Evolutionary conservation across 2,329 filamentous ascomycete species (phyloP).

Genomic region (Phialemoniopsis sp.): DNA sequence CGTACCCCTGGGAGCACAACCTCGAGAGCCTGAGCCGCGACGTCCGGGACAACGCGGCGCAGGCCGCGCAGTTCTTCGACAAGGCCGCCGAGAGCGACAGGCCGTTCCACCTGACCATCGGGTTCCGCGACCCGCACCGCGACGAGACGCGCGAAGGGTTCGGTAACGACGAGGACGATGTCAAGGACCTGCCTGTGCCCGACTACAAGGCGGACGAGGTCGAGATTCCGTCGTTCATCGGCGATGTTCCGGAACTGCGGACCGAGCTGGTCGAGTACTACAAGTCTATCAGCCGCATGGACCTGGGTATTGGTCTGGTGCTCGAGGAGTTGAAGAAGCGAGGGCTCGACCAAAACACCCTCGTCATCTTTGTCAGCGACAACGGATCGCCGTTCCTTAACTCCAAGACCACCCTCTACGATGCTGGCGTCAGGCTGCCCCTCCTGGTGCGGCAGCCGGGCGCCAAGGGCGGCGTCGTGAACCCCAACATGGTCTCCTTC

Average conservation of each 20-base stretch:
- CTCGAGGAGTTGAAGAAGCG: conserved; percentile 23
- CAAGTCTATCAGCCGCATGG: conserved; percentile 32
- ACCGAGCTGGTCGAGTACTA: conserved; percentile 38
- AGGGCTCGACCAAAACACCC: conserved; percentile 27
- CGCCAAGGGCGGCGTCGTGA: conserved; percentile 18
- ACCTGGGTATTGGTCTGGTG: conserved; percentile 34
- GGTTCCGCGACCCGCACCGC: conserved; percentile 41
- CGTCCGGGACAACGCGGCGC: conserved; percentile 32
- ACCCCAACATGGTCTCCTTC: conserved; percentile 39
- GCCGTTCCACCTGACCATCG: conserved; percentile 41
- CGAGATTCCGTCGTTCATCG: conserved; percentile 33
- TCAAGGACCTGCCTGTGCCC: conserved; percentile 8
- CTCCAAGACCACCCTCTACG: conserved; percentile 45
- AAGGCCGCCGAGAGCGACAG: conserved; percentile 19
- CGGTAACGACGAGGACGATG: conserved; percentile 28
- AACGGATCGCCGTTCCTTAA: conserved; percentile 46
- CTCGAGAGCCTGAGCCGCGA: conserved; percentile 37
- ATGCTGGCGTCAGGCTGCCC: conserved; percentile 38
- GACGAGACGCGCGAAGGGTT: conserved; percentile 34
- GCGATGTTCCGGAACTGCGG: conserved; percentile 31
- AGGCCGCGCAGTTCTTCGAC: conserved; percentile 30
- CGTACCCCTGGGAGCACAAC: conserved; percentile 36
- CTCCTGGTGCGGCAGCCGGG: conserved; percentile 32
- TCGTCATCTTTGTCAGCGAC: conserved; percentile 42
- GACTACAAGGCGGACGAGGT: conserved; percentile 24